Base-by-base conservation (phyloP, 2,329 filamentous ascomycete genomes). In the Colletotrichum musicola region DNA sequence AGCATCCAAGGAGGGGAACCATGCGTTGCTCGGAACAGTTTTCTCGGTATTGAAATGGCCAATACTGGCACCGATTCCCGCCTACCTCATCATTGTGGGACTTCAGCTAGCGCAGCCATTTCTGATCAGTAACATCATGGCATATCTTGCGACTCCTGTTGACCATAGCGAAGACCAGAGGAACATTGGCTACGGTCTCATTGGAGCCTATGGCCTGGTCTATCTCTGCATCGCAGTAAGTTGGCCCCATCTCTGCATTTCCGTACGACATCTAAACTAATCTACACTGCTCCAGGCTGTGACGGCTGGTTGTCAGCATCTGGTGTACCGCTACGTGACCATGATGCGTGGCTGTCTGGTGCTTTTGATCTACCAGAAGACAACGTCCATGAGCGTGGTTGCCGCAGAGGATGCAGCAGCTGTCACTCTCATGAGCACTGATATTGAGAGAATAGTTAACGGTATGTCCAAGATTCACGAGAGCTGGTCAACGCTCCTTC, bases 341-440 rank as follows among this genome's bases (percentile, higher is more conserved):
- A 78, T 80, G 1, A 72, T 72, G 6, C 47, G 74, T 10, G 74
- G 72, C 50, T 76, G 74, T 1, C 64, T 82, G 1, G 72, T 79
- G 6, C 81, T 83, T 0, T 75, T 87, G 70, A 81, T 89, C 1
- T 88, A 85, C 72, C 79, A 81, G 16, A 84, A 85, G 71, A 84
- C 82, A 0, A 76, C 75, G 0, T 54, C 71, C 22, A 65, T 83
- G 0, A 71, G 73, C 0, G 63, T 82, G 14, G 74, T 73, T 7
- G 72, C 74, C 0, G 65, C 68, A 3, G 71, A 72, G 14, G 78
- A 78, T 74, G 67, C 76, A 4, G 78, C 80, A 0, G 78, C 81
- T 0, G 71, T 85, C 25, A 84, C 84, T 0, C 73, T 85, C 2
- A 85, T 86, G 82, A 83, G 79, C 63, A 79, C 81, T 2, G 84